A percentile compares a stretch with the other conserved stretches of the same genome.
Evolutionary conservation across 2,329 filamentous ascomycete genomes (phyloP).

Genomic region (Aspergillus luchuensis): DNA sequence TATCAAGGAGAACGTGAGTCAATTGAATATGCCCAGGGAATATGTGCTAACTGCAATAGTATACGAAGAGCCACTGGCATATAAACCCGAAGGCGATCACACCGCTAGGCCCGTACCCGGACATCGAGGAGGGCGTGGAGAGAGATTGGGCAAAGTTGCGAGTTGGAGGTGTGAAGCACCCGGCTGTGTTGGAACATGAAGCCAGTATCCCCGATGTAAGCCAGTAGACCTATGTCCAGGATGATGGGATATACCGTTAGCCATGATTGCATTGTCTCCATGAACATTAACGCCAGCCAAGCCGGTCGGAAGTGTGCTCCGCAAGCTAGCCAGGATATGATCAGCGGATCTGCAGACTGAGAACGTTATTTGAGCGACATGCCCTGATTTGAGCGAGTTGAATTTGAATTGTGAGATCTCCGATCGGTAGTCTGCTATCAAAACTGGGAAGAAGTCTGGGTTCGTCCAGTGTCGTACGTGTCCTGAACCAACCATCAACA

Average conservation of each 20-base stretch:
- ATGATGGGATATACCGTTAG: neutral
- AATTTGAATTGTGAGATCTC: no score
- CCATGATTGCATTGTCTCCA: no score
- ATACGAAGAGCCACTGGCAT: constrained; percentile 61
- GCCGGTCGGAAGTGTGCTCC: no score
- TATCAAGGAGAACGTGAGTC: constrained; percentile 62
- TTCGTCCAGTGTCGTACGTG: no score
- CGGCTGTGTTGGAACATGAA: constrained; percentile 14
- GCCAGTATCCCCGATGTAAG: neutral
- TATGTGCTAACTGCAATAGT: constrained; percentile 23
- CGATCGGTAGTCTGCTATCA: no score
- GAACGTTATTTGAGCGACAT: no score
- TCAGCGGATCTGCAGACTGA: no score
- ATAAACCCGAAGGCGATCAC: constrained; percentile 65
- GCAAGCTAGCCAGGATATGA: no score
- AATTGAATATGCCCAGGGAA: constrained; percentile 14
- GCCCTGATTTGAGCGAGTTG: no score
- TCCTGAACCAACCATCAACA: no score
- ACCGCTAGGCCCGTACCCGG: constrained; percentile 62
- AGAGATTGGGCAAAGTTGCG: constrained; percentile 52
- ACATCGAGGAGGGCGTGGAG: constrained; percentile 57
- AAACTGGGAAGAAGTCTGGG: no score
- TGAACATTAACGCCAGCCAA: no score
- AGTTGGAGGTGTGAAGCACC: constrained; percentile 26
- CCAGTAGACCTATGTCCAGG: neutral